Conservation (phyloP, 192 early-diverging fungal species). For the Coemansia interrupta region DNA sequence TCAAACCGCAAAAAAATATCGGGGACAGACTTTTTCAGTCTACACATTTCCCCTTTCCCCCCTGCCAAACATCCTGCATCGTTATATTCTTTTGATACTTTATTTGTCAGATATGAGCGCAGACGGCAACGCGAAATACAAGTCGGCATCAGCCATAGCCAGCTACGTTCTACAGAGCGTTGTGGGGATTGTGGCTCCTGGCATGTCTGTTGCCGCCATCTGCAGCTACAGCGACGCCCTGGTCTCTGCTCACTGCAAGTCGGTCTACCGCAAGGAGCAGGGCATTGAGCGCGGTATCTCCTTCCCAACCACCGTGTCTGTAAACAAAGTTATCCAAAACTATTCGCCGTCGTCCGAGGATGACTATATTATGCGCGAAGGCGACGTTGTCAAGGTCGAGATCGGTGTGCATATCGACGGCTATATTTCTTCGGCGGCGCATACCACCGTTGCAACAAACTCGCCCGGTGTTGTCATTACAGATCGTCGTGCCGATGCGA, state of each 20-base stretch:
- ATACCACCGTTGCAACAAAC: constrained; percentile 72
- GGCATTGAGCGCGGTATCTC: constrained; percentile 69
- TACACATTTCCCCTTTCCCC: too few relatives aligned
- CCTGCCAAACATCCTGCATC: too few relatives aligned
- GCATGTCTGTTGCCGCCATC: constrained; percentile 60
- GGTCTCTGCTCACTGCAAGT: constrained; percentile 56
- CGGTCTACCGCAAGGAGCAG: constrained; percentile 59
- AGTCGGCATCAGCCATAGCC: constrained; percentile 33
- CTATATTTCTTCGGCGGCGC: constrained; percentile 76
- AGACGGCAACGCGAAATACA: constrained; percentile 4
- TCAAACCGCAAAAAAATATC: too few relatives aligned
- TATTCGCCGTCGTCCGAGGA: constrained; percentile 66
- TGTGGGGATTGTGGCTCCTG: constrained; percentile 54
- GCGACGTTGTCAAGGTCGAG: constrained; percentile 90
- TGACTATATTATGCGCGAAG: constrained; percentile 61
- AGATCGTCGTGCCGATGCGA: constrained; percentile 70
- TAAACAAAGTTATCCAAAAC: constrained; percentile 78
- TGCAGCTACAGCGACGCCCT: constrained; percentile 68
- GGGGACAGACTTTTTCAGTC: too few relatives aligned
- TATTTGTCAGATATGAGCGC: constrained; percentile 6
- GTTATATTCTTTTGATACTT: too few relatives aligned
- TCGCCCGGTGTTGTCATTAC: constrained; percentile 59
- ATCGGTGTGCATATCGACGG: constrained; percentile 91
- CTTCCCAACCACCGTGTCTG: constrained; percentile 78
- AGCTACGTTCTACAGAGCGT: constrained; percentile 56